A percentile compares a stretch with the other conserved stretches of the same genome.
phyloP scores from a whole-genome alignment of 768 basidiomycete genomes.

The Leccinum arenicola region DNA sequence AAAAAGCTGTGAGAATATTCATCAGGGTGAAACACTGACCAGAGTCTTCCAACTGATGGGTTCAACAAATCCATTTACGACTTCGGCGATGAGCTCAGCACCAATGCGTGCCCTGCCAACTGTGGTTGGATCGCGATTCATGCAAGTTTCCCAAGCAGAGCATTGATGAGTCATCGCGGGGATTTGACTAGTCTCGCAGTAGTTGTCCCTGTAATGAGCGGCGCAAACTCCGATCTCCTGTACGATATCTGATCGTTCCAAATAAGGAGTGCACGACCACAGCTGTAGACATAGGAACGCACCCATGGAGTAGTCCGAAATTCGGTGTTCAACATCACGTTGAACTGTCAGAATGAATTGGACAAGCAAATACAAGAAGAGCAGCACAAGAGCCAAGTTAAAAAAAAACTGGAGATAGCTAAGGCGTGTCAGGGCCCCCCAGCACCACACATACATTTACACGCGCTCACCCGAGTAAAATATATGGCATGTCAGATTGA shows the following conservation, averaged over 20 bases:
- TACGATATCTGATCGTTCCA: conserved; percentile 63
- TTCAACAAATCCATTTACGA: conserved; percentile 95
- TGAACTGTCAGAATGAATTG: conserved; percentile 90
- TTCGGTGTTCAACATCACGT: conserved; percentile 82
- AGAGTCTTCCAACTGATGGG: conserved; percentile 97
- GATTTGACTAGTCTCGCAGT: conserved; percentile 70
- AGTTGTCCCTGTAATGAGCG: conserved; percentile 74
- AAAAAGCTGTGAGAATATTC: conserved; percentile 11
- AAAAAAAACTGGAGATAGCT: conserved; percentile 96
- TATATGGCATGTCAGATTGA: conserved; percentile 70
- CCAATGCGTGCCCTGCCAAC: conserved; percentile 87
- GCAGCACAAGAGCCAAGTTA: conserved; percentile 77
- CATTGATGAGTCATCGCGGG: conserved; percentile 90
- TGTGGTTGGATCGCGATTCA: conserved; percentile 90
- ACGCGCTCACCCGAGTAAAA: conserved; percentile 73
- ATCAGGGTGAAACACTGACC: conserved; percentile 45
- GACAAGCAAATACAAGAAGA: conserved; percentile 81
- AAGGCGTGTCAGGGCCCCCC: conserved; percentile 15
- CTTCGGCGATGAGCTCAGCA: conserved; percentile 93
- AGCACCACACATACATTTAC: conserved; percentile 5
- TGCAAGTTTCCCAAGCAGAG: conserved; percentile 87
- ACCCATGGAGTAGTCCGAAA: conserved; percentile 89
- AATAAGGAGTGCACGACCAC: conserved; percentile 20
- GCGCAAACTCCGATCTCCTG: conserved; percentile 92
- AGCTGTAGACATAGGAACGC: conserved; percentile 16